Percentiles rank a stretch among this genome's conserved stretches.
Conservation (phyloP, 768 basidiomycete genomes). For the Pleurotus tuoliensis region DNA sequence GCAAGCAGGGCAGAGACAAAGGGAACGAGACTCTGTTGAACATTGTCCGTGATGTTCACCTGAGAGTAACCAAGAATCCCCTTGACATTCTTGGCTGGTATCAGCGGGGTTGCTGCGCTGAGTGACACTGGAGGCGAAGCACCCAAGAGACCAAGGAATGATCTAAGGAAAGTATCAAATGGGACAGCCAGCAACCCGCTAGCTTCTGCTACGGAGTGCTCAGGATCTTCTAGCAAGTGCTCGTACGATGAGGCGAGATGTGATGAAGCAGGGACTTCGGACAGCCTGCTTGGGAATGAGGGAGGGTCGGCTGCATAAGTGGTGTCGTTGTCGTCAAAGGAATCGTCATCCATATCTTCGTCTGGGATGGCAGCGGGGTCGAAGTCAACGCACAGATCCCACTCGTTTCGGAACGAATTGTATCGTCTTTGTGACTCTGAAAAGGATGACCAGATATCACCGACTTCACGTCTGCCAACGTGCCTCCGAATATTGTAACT, state of each 20-base stretch:
- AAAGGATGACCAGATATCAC: conserved; percentile 14
- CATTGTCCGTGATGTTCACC: background rate
- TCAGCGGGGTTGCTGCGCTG: too few species aligned
- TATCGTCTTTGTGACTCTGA: conserved; percentile 10
- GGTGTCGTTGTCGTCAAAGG: background rate
- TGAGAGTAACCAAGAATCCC: background rate
- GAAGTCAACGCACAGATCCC: conserved; percentile 18
- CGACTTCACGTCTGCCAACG: conserved; percentile 9
- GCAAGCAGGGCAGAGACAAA: background rate
- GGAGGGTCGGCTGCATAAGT: too few species aligned
- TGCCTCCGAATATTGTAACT: conserved; percentile 15
- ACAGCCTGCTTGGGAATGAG: too few species aligned
- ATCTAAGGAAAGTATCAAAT: too few species aligned
- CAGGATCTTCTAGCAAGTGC: too few species aligned
- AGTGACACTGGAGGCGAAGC: too few species aligned
- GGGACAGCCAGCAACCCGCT: too few species aligned
- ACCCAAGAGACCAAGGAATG: too few species aligned
- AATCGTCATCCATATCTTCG: conserved; percentile 8
- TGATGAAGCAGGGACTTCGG: too few species aligned
- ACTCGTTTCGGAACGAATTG: conserved; percentile 16
- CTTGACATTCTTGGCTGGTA: background rate
- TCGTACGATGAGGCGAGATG: too few species aligned
- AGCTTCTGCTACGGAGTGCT: too few species aligned
- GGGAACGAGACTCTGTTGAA: background rate
- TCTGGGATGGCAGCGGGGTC: conserved; percentile 7